A percentile compares a stretch with the other conserved stretches of the same genome.
Evolutionary conservation across 257 asterid genomes (phyloP).

Genomic region (Jacaranda copaia): DNA sequence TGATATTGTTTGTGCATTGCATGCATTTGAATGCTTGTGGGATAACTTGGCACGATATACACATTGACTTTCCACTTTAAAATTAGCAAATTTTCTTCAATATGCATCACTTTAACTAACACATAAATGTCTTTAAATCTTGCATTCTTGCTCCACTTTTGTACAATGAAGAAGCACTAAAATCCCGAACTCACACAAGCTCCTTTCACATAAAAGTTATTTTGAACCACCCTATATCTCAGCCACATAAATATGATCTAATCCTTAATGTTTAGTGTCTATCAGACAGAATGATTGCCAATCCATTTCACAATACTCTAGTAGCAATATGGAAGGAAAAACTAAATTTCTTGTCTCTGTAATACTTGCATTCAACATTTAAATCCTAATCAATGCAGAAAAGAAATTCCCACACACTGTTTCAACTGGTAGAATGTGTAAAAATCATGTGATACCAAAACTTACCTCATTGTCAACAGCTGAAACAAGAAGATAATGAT

Average conservation of each 20-base stretch:
- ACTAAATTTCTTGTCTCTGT: neutral
- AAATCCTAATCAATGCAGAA: conserved; percentile 22
- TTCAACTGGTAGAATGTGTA: neutral
- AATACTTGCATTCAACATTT: conserved; percentile 21
- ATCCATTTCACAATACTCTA: conserved; percentile 25
- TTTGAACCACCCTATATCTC: neutral
- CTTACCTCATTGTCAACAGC: conserved; percentile 96
- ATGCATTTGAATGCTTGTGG: conserved; percentile 4
- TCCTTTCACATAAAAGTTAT: neutral
- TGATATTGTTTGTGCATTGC: neutral
- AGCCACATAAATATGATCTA: neutral
- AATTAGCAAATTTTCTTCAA: conserved; percentile 12
- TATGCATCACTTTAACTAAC: conserved; percentile 15
- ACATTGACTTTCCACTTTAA: conserved; percentile 8
- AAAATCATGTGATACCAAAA: conserved; percentile 16
- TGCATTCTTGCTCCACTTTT: neutral
- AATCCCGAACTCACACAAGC: conserved; percentile 9
- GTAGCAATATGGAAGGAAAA: conserved; percentile 13
- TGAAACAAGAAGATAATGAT: conserved; percentile 90
- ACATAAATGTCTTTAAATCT: neutral
- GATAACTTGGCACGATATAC: conserved; percentile 23
- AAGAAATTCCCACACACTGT: conserved; percentile 25
- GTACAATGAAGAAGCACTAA: neutral
- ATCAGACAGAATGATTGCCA: conserved; percentile 16
- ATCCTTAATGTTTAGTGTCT: neutral